Conservation (phyloP, 176 grass and related monocot species). For the Melocanna baccifera region DNA sequence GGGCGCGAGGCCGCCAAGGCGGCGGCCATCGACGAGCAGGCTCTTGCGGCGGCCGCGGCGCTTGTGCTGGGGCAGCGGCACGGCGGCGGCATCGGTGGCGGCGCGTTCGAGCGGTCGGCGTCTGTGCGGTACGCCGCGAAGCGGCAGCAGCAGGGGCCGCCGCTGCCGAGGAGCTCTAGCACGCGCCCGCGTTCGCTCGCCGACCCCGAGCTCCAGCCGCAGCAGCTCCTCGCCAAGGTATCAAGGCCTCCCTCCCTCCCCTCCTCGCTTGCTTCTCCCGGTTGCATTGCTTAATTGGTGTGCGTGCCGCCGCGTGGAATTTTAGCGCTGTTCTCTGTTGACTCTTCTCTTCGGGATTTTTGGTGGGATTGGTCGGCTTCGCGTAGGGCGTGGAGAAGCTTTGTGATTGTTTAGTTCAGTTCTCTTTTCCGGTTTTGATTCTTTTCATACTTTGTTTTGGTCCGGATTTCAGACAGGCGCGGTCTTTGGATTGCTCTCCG, state of each 20-base stretch:
- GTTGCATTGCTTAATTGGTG: conserved; percentile 24
- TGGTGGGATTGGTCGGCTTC: not conserved
- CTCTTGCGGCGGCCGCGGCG: conserved; percentile 71
- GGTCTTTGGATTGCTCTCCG: not conserved
- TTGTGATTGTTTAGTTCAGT: no score
- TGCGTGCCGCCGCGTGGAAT: conserved; percentile 27
- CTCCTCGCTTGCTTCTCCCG: not conserved
- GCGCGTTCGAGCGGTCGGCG: conserved; percentile 68
- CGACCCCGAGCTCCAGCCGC: conserved; percentile 76
- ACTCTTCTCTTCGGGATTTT: not conserved
- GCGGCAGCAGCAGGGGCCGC: conserved; percentile 48
- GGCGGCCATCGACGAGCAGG: conserved; percentile 66
- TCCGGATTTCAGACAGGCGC: not conserved
- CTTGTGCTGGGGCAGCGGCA: conserved; percentile 58
- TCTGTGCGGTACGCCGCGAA: conserved; percentile 64
- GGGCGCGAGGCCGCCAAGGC: conserved; percentile 39
- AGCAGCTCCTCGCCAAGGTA: conserved; percentile 83
- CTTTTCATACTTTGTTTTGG: not conserved
- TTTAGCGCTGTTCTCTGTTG: not conserved
- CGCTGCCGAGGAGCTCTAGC: conserved; percentile 83
- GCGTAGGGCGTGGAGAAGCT: not conserved
- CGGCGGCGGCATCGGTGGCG: conserved; percentile 23
- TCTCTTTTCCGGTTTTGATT: not conserved
- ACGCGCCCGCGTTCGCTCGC: conserved; percentile 68
- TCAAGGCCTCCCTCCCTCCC: not conserved